Evolutionary conservation across 768 basidiomycete genomes (phyloP).

Genomic region (Tylopilus rubrobrunneus): DNA sequence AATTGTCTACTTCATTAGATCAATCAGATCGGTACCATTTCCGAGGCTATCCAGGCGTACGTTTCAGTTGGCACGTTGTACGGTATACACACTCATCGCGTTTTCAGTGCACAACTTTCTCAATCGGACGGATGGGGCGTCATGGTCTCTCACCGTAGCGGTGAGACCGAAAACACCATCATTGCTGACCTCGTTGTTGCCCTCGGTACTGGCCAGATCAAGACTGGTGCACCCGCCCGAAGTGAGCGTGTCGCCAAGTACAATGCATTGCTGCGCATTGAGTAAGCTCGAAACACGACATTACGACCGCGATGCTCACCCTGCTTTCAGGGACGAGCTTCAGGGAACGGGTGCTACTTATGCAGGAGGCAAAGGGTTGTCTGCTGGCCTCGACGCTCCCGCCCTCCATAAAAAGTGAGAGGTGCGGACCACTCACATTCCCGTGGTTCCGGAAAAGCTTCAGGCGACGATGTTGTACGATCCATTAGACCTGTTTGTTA

Average conservation of each 20-base stretch:
- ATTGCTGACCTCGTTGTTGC: constrained; percentile 96
- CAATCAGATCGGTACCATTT: constrained; percentile 99
- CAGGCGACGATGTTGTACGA: constrained; percentile 23
- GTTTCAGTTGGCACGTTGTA: constrained; percentile 31
- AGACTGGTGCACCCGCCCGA: constrained; percentile 96
- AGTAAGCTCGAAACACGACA: constrained; percentile 46
- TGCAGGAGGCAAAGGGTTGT: constrained; percentile 77
- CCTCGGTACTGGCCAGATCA: constrained; percentile 91
- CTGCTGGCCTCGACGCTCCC: constrained; percentile 70
- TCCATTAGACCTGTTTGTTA: constrained; percentile 23
- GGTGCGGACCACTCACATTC: constrained; percentile 1
- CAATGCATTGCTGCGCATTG: constrained; percentile 86
- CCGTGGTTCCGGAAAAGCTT: constrained; percentile 4
- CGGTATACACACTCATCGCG: background rate
- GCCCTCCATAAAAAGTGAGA: constrained; percentile 64
- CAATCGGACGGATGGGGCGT: constrained; percentile 98
- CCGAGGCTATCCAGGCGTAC: constrained; percentile 97
- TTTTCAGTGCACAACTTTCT: constrained; percentile 80
- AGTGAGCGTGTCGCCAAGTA: constrained; percentile 97
- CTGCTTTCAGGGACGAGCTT: constrained; percentile 65
- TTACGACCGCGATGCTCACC: background rate
- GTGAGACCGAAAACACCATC: constrained; percentile 96
- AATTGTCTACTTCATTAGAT: constrained; percentile 41
- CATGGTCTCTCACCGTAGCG: constrained; percentile 99
- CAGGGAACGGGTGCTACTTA: constrained; percentile 57